Conservation (phyloP, 768 basidiomycete genomes). For the Obba rivulosa region DNA sequence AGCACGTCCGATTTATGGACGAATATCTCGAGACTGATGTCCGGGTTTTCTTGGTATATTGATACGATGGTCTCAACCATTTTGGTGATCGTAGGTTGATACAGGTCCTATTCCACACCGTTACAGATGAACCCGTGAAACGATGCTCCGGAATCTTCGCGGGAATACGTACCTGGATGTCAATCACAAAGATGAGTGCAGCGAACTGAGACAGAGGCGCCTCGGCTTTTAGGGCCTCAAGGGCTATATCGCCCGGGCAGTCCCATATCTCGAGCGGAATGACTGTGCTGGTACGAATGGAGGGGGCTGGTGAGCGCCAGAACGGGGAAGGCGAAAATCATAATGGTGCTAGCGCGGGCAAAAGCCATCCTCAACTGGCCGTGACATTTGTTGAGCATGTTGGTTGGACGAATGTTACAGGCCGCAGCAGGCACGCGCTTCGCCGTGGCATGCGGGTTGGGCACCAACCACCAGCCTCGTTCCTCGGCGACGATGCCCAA, state of each 20-base stretch:
- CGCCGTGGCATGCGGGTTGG: background rate
- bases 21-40: conserved; percentile 83
- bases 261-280: conserved; percentile 95
- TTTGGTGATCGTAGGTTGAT: conserved; percentile 77
- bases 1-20: conserved; percentile 94
- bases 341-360: too few species aligned
- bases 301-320: conserved; percentile 2
- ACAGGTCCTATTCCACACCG: conserved; percentile 55
- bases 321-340: too few species aligned
- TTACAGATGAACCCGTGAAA: background rate
- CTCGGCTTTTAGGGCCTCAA: conserved; percentile 75
- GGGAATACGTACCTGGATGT: conserved; percentile 69
- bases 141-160: background rate
- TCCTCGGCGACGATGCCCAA: too few species aligned
- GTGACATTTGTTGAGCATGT: too few species aligned
- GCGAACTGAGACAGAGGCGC: conserved; percentile 74
- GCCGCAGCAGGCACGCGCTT: background rate
- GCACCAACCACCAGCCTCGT: conserved; percentile 1
- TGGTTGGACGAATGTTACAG: background rate
- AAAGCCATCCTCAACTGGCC: too few species aligned
- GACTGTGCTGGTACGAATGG: conserved; percentile 57
- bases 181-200: conserved; percentile 88
- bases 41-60: conserved; percentile 69
- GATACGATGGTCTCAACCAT: conserved; percentile 79
- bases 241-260: conserved; percentile 80